Percentiles rank a stretch among this genome's conserved stretches.
phyloP scores from a whole-genome alignment of 805 yeast species.

The Starmerella gropengiesseri region DNA sequence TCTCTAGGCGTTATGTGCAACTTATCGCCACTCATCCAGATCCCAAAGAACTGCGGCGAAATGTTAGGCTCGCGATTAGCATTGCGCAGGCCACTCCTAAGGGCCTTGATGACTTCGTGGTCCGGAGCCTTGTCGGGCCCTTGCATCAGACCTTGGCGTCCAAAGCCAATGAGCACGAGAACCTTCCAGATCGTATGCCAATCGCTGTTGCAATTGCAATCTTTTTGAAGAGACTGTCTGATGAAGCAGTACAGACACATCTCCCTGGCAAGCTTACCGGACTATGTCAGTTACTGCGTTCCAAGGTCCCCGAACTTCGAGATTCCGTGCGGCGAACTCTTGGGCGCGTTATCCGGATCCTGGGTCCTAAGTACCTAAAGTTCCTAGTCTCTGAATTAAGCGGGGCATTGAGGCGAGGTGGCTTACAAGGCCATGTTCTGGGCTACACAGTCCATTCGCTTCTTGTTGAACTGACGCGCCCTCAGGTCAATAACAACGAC shows the following conservation, averaged over 20 bases:
- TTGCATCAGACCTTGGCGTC: slow-evolving; percentile 43
- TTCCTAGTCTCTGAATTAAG: slow-evolving; percentile 71
- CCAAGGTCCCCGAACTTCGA: slow-evolving; percentile 76
- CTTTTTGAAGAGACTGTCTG: slow-evolving; percentile 50
- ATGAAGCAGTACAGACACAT: slow-evolving; percentile 43
- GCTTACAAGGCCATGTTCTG: slow-evolving; percentile 75
- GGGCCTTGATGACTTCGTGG: slow-evolving; percentile 33
- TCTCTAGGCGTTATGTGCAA: slow-evolving; percentile 56
- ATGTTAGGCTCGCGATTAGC: slow-evolving; percentile 39
- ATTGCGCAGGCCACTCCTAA: slow-evolving; percentile 19
- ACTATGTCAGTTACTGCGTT: slow-evolving; percentile 78
- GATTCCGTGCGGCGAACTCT: slow-evolving; percentile 73
- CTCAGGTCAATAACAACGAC: not conserved
- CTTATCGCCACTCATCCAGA: slow-evolving; percentile 35
- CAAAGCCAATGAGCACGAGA: slow-evolving; percentile 59
- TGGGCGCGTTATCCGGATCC: slow-evolving; percentile 47
- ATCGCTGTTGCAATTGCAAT: slow-evolving; percentile 70
- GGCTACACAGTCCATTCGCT: slow-evolving; percentile 77
- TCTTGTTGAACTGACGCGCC: slow-evolving; percentile 41
- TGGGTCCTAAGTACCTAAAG: slow-evolving; percentile 65
- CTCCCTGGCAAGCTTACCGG: slow-evolving; percentile 77
- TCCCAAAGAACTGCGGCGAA: slow-evolving; percentile 37
- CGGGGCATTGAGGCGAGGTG: slow-evolving; percentile 72
- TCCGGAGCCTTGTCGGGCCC: slow-evolving; percentile 49
- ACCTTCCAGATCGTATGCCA: slow-evolving; percentile 62